Evolutionary conservation across 768 basidiomycete genomes (phyloP).

Genomic region (Tulasnella sp.): DNA sequence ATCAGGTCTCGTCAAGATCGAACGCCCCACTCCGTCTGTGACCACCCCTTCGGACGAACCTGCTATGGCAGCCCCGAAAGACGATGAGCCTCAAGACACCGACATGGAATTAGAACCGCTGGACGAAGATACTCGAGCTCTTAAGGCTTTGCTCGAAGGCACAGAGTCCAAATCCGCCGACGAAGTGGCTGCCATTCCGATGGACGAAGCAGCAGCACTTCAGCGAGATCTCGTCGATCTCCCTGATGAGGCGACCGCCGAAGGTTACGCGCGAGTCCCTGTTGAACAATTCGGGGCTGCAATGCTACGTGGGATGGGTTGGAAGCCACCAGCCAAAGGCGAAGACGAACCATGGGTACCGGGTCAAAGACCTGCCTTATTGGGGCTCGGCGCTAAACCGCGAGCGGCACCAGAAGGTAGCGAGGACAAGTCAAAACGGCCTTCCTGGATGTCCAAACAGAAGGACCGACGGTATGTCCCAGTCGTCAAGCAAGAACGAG

Average conservation of each 20-base stretch:
- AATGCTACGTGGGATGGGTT: conserved; percentile 91
- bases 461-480: conserved; percentile 76
- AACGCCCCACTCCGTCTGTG: conserved; percentile 19
- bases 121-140: conserved; percentile 28
- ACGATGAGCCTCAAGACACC: conserved; percentile 24
- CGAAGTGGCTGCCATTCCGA: conserved; percentile 51
- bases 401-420: conserved; percentile 48
- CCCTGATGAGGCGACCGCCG: conserved; percentile 59
- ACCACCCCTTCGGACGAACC: conserved; percentile 22
- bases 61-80: conserved; percentile 19
- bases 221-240: conserved; percentile 71
- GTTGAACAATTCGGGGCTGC: conserved; percentile 90
- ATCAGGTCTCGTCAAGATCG: conserved; percentile 49
- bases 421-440: conserved; percentile 27
- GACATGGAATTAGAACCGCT: conserved; percentile 37
- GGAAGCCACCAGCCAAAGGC: conserved; percentile 64
- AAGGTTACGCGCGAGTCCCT: conserved; percentile 84
- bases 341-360: conserved; percentile 73
- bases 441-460: conserved; percentile 23
- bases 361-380: conserved; percentile 62
- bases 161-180: conserved; percentile 22
- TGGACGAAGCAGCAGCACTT: conserved; percentile 73
- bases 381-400: conserved; percentile 88
- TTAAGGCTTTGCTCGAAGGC: conserved; percentile 30
- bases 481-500: conserved; percentile 55